These are phyloP conservation scores for Lichenothelia convexa DNA, from an alignment of 495 filamentous ascomycete genomes.

Conservation along the genomic window DNA sequence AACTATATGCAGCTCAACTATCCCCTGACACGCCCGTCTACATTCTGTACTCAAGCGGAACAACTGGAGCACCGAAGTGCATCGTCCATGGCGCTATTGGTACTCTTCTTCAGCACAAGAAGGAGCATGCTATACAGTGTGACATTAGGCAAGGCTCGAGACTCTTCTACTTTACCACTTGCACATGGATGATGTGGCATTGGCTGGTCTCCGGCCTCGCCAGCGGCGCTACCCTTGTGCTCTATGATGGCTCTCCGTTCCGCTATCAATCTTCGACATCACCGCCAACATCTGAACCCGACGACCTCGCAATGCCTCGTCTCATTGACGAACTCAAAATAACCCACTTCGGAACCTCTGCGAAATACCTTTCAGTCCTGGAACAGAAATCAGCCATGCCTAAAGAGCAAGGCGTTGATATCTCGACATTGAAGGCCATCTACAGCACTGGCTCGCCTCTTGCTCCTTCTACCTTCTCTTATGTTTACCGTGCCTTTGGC, in stretches of 20 bases:
- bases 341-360: slow-evolving; percentile 83
- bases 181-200: slow-evolving; percentile 97
- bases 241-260: slow-evolving; percentile 85
- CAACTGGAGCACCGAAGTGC: slow-evolving; percentile 79
- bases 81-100: slow-evolving; percentile 81
- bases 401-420: slow-evolving; percentile 24
- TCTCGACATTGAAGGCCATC: slow-evolving; percentile 50
- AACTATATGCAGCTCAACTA: slow-evolving; percentile 51
- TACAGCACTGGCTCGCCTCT: slow-evolving; percentile 87
- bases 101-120: slow-evolving; percentile 84
- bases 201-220: slow-evolving; percentile 76
- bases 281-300: slow-evolving; percentile 22
- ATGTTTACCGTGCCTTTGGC: slow-evolving; percentile 68
- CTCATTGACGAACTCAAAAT: slow-evolving; percentile 54
- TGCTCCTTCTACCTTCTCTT: slow-evolving; percentile 81
- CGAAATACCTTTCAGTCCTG: slow-evolving; percentile 79
- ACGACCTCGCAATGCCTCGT: slow-evolving; percentile 49
- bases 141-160: slow-evolving; percentile 46
- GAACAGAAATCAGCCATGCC: slow-evolving; percentile 64
- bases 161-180: slow-evolving; percentile 76
- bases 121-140: slow-evolving; percentile 74
- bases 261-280: slow-evolving; percentile 15
- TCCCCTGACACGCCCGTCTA: slow-evolving; percentile 72
- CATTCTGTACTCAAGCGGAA: slow-evolving; percentile 74
- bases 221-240: slow-evolving; percentile 57